Evolutionary conservation across 192 early-diverging fungal species (phyloP), one percentile per base, ranked within the genome.

Genomic region (Dissophora ornata): DNA sequence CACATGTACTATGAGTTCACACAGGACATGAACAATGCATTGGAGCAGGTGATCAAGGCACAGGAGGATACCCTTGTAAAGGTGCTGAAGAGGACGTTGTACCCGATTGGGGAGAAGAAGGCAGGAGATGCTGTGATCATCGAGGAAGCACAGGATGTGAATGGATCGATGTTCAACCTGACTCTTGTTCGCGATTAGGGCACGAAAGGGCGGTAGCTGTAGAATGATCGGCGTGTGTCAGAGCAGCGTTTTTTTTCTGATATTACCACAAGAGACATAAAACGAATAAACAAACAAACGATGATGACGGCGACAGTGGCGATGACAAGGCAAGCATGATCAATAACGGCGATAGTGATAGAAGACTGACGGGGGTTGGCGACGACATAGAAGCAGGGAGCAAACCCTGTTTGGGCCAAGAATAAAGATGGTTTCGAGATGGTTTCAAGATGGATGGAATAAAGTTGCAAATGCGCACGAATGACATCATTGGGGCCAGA

Each of bases 111-210:
- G 34, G 48, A 12, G 62, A 82, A 55, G 59, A 71, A 67, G 69
- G 62, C 6, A 57, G 44, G 6, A 83, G 57, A 78, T 25, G 84
- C 86, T 32, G 82, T 96, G 46, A 86, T 94, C 50, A 90, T 87
- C 62, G 89, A 96, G 80, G 93, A 93, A 75, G 91, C 94, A 63
- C 94, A 95, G 79, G 94, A 94, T 66, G 71, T 90, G 53, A 92
- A 93, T 70, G 91, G 90, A 24, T 89, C 88, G 63, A 92, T 87
- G 55, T 94, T 95, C 81, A 79, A 88, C 55, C 84, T 95, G 34
- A 80, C 84, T 8, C 86, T 95, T 85, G 79, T 83, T 12, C 82
- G 84, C 67, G 67, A 85, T 57, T 84, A 64, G 60, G 26, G 1
- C 30, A 10, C 4, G 18, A 16, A 3, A 16, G 40, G 21, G 46